Evolutionary conservation across 2,329 filamentous ascomycete species (phyloP).

Genomic region (Pseudocercospora musae): DNA sequence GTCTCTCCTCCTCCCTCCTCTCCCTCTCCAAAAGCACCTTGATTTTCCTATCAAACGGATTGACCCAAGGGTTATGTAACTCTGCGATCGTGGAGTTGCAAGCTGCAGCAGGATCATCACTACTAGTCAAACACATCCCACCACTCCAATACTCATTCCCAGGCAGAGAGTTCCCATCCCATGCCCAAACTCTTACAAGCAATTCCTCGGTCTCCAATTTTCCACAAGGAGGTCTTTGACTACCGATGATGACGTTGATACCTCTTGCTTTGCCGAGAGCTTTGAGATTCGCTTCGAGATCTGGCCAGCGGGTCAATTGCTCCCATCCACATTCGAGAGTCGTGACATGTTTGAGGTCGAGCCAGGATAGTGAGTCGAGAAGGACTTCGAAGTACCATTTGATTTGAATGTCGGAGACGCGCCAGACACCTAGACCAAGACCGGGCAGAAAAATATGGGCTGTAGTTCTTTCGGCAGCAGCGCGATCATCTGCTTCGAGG

Average conservation of each 20-base stretch:
- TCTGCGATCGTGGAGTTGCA: conserved; percentile 31
- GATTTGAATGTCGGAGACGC: conserved; percentile 11
- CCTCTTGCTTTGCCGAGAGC: neutral
- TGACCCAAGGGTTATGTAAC: conserved; percentile 31
- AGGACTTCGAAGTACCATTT: conserved; percentile 13
- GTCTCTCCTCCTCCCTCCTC: neutral
- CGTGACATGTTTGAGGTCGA: neutral
- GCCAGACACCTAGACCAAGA: conserved; percentile 28
- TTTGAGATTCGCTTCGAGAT: neutral
- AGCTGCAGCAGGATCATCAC: conserved; percentile 31
- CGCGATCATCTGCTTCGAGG: conserved; percentile 25
- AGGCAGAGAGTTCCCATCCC: conserved; percentile 33
- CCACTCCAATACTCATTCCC: conserved; percentile 33
- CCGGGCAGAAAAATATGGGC: conserved; percentile 26
- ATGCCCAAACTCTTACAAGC: conserved; percentile 31
- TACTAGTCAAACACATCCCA: conserved; percentile 16
- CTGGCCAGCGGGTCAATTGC: neutral
- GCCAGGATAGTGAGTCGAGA: neutral
- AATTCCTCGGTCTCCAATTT: conserved; percentile 22
- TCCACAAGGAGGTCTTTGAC: conserved; percentile 25
- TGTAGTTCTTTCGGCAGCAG: conserved; percentile 15
- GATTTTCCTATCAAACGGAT: conserved; percentile 20
- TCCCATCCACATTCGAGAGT: neutral
- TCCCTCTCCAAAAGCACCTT: neutral
- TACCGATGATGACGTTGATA: neutral